These are phyloP conservation scores for Cyberlindnera saturnus DNA, from an alignment of 805 yeast species.

Conservation along the genomic window DNA sequence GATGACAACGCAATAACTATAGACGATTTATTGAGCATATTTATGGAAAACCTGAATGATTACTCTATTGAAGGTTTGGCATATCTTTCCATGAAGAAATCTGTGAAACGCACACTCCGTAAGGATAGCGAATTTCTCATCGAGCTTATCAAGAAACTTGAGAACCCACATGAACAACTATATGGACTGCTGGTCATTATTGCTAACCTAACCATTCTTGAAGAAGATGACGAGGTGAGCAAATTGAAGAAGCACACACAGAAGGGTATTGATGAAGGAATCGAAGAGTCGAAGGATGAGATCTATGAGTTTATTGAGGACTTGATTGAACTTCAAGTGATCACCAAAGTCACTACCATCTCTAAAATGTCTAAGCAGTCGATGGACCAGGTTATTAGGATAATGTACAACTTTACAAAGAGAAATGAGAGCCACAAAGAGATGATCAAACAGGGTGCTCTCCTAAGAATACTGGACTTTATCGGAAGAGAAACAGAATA, in stretches of 20 bases:
- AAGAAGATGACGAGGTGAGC: conserved; percentile 22
- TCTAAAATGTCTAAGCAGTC: conserved; percentile 15
- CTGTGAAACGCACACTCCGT: conserved; percentile 26
- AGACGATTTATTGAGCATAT: conserved; percentile 28
- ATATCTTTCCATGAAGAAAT: conserved; percentile 38
- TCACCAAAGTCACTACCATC: conserved; percentile 10
- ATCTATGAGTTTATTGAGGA: conserved; percentile 16
- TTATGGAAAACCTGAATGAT: conserved; percentile 15
- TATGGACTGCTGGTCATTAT: conserved; percentile 30
- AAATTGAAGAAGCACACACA: conserved; percentile 28
- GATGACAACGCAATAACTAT: conserved; percentile 29
- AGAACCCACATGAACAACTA: conserved; percentile 9
- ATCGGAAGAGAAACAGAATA: conserved; percentile 5
- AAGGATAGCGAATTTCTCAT: conserved; percentile 30
- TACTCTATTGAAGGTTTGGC: conserved; percentile 42
- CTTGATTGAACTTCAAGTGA: conserved; percentile 17
- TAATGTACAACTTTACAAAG: conserved; percentile 27
- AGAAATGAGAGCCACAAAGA: conserved; percentile 20
- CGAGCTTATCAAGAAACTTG: conserved; percentile 22
- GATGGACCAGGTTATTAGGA: conserved; percentile 25
- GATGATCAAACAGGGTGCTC: conserved; percentile 42
- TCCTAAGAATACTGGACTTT: conserved; percentile 29
- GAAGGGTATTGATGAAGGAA: conserved; percentile 21
- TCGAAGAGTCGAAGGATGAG: conserved; percentile 13
- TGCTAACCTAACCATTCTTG: conserved; percentile 26